Evolutionary conservation across 2,329 filamentous ascomycete species (phyloP).

Genomic region (Alternaria ethzedia): DNA sequence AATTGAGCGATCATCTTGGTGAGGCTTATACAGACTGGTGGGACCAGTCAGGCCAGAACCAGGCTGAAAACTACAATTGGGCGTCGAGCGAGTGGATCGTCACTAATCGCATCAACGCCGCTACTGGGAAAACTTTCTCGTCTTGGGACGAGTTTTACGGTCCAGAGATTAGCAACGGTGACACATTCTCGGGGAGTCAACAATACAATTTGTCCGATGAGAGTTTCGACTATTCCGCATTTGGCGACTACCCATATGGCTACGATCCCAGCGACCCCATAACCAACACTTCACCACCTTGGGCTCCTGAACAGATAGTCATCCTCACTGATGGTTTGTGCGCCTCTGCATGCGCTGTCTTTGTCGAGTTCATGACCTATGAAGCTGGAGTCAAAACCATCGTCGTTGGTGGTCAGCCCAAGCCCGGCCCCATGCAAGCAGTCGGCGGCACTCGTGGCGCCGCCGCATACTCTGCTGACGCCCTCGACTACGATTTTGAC

Average conservation of each 20-base stretch:
- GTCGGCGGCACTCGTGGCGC: slow-evolving; percentile 64
- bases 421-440: slow-evolving; percentile 43
- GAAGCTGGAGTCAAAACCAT: slow-evolving; percentile 60
- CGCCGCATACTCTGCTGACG: slow-evolving; percentile 42
- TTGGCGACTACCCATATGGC: not conserved
- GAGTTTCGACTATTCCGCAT: not conserved
- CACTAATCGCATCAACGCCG: slow-evolving; percentile 21
- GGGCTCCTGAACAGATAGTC: slow-evolving; percentile 2
- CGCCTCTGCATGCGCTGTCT: slow-evolving; percentile 62
- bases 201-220: slow-evolving; percentile 3
- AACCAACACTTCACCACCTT: not conserved
- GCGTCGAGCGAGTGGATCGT: slow-evolving; percentile 26
- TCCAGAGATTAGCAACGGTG: slow-evolving; percentile 28
- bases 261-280: not conserved
- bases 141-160: slow-evolving; percentile 51
- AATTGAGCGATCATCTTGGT: slow-evolving; percentile 30
- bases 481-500: slow-evolving; percentile 18
- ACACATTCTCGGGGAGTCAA: slow-evolving; percentile 43
- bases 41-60: slow-evolving; percentile 1
- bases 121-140: slow-evolving; percentile 40
- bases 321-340: slow-evolving; percentile 61
- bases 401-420: slow-evolving; percentile 63
- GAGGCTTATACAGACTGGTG: slow-evolving; percentile 13
- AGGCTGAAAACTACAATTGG: not conserved
- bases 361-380: slow-evolving; percentile 55